Conservation (phyloP, 2,329 filamentous ascomycete genomes). For the Fusarium tjaetaba region DNA sequence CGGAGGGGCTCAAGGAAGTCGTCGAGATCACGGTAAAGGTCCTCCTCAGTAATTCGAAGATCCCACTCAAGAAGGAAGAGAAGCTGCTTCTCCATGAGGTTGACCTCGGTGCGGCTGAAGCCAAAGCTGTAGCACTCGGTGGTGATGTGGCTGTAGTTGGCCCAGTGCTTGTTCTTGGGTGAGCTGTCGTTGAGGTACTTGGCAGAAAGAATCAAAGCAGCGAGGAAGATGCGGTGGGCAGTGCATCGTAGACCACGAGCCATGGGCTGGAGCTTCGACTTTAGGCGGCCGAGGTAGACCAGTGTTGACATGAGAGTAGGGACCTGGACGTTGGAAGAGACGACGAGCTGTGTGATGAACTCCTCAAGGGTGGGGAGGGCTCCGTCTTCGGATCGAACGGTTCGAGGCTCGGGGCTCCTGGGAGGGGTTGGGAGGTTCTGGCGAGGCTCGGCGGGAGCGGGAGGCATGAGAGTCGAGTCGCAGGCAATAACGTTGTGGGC, state of each 20-base stretch:
- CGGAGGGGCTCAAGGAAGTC: constrained; percentile 89
- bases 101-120: constrained; percentile 95
- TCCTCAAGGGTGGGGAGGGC: constrained; percentile 82
- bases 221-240: constrained; percentile 96
- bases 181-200: constrained; percentile 99
- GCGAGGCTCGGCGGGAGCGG: constrained; percentile 48
- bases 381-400: constrained; percentile 59
- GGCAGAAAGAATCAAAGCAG: constrained; percentile 83
- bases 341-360: constrained; percentile 92
- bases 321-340: constrained; percentile 95
- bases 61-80: constrained; percentile 97
- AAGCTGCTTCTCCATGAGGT: constrained; percentile 99
- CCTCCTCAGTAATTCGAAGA: constrained; percentile 82
- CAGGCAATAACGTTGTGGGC: constrained; percentile 83
- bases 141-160: constrained; percentile 85
- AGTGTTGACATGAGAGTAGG: constrained; percentile 97
- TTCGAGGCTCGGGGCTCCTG: constrained; percentile 58
- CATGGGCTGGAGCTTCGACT: constrained; percentile 86
- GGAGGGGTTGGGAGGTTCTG: constrained; percentile 61
- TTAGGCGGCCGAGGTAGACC: constrained; percentile 89
- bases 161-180: constrained; percentile 99
- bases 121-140: constrained; percentile 76
- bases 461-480: constrained; percentile 69
- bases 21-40: constrained; percentile 88
- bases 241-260: constrained; percentile 97